A percentile compares a stretch with the other conserved stretches of the same genome.
Conservation (phyloP, 2,329 filamentous ascomycete genomes). For the Fusarium robinianum region DNA sequence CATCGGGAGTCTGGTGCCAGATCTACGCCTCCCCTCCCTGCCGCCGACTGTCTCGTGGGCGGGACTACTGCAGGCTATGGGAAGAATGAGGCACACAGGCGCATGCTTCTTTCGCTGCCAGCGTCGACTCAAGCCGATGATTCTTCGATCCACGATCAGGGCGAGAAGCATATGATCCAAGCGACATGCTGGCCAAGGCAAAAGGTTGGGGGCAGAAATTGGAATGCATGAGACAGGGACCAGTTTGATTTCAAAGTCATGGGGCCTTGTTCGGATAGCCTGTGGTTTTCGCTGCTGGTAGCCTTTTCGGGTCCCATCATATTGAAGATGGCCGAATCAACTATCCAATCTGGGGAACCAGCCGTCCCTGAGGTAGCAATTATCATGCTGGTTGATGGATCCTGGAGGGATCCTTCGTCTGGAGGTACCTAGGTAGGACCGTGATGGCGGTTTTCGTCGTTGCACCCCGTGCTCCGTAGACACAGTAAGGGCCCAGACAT, state of each 20-base stretch:
- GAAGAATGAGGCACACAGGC: constrained; percentile 17
- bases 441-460: no score
- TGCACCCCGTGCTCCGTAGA: no score
- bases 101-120: constrained; percentile 18
- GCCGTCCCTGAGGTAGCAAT: no score
- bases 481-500: no score
- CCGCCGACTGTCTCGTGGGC: constrained; percentile 23
- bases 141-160: constrained; percentile 16
- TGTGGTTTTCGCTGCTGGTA: constrained; percentile 9
- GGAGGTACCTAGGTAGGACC: no score
- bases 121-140: constrained; percentile 20
- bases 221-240: constrained; percentile 26
- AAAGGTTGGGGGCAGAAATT: constrained; percentile 10
- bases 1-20: constrained; percentile 23
- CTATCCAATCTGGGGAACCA: no score
- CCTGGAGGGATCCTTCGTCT: no score
- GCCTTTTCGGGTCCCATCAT: constrained; percentile 5
- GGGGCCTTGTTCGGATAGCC: constrained; percentile 10
- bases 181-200: no score
- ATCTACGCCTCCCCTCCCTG: constrained; percentile 31
- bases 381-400: no score
- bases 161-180: constrained; percentile 16
- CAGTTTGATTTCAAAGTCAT: constrained; percentile 17
- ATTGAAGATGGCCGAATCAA: no score
- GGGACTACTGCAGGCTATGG: constrained; percentile 33